Conservation (phyloP, 2,329 filamentous ascomycete genomes). For the Acrodontium crateriforme region DNA sequence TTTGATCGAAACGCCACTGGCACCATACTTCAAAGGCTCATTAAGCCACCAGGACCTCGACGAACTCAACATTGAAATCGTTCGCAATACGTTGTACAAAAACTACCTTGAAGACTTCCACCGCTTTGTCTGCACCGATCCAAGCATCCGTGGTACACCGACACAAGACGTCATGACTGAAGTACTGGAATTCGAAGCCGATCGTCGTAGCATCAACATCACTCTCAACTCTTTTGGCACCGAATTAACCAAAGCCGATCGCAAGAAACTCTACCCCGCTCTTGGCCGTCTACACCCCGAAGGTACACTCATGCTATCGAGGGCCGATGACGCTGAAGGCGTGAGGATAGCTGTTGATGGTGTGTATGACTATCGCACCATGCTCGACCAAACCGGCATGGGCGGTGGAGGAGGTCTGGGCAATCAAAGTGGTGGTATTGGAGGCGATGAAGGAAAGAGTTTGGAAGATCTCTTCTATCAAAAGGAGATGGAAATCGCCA, state of each 20-base stretch:
- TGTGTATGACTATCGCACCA: conserved; percentile 82
- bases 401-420: conserved; percentile 70
- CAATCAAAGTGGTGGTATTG: conserved; percentile 56
- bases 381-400: conserved; percentile 82
- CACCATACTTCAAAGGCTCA: conserved; percentile 93
- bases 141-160: conserved; percentile 75
- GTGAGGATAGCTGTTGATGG: conserved; percentile 89
- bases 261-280: conserved; percentile 88
- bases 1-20: conserved; percentile 87
- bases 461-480: conserved; percentile 97
- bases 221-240: conserved; percentile 98
- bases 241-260: conserved; percentile 81
- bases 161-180: conserved; percentile 93
- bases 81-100: conserved; percentile 97
- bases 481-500: conserved; percentile 98
- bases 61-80: conserved; percentile 98
- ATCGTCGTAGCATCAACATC: conserved; percentile 95
- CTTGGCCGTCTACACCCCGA: conserved; percentile 89
- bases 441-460: conserved; percentile 66
- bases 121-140: conserved; percentile 78
- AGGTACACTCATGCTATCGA: conserved; percentile 84
- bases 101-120: conserved; percentile 98
- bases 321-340: conserved; percentile 88
- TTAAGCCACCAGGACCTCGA: conserved; percentile 93
- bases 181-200: conserved; percentile 91